Evolutionary conservation across 495 filamentous ascomycete species (phyloP).

Genomic region (Xylaria sp.): DNA sequence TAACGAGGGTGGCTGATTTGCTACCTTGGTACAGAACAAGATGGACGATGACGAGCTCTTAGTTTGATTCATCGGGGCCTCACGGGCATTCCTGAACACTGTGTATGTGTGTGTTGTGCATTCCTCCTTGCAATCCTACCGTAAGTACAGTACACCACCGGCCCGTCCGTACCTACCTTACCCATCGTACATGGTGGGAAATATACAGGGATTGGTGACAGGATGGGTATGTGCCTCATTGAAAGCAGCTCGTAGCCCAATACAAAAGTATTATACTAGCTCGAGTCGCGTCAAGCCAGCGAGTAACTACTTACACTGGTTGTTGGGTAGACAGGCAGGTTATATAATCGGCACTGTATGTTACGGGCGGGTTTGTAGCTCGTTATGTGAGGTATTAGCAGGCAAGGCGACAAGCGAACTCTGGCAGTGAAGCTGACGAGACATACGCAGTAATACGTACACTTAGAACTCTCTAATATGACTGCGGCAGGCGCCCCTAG

Average conservation of each 20-base stretch:
- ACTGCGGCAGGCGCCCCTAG: not conserved
- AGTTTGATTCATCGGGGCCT: not conserved
- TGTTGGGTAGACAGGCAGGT: not conserved
- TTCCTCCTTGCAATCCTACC: constrained; percentile 8
- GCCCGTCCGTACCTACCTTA: constrained; percentile 18
- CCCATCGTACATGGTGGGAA: not conserved
- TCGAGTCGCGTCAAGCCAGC: not conserved
- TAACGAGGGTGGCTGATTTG: constrained; percentile 25
- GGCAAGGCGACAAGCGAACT: not conserved
- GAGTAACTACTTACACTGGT: not conserved
- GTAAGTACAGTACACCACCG: too few species aligned
- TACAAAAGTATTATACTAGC: not conserved
- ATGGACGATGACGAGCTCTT: constrained; percentile 16
- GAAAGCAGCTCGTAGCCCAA: not conserved
- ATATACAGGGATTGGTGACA: not conserved
- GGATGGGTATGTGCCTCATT: not conserved
- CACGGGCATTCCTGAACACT: constrained; percentile 24
- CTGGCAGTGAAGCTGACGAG: constrained; percentile 3
- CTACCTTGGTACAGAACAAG: constrained; percentile 20
- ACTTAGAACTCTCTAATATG: not conserved
- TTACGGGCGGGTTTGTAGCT: not conserved
- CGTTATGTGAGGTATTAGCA: not conserved
- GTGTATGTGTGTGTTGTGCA: constrained; percentile 16
- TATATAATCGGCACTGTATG: not conserved
- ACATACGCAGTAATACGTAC: too few species aligned